These are phyloP conservation scores for Panicum miliaceum DNA, from an alignment of 176 grass and related monocot species.

Conservation along the genomic window DNA sequence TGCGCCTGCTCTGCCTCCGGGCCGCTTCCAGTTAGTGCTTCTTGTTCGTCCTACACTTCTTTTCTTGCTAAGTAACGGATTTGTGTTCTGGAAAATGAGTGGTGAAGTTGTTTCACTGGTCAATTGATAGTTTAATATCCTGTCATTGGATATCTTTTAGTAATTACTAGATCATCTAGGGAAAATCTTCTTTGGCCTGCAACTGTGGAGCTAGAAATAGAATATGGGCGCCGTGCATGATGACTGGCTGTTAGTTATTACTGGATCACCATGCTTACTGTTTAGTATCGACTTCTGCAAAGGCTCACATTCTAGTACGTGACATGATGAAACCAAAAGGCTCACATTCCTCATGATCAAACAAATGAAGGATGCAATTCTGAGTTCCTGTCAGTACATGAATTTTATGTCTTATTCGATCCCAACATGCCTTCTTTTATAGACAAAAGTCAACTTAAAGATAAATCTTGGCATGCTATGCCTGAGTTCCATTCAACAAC, in stretches of 20 bases:
- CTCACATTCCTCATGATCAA: slow-evolving; percentile 33
- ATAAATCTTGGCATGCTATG: not conserved
- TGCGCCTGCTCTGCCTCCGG: slow-evolving; percentile 74
- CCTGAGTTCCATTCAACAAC: not conserved
- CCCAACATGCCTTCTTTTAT: not conserved
- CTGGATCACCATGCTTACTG: slow-evolving; percentile 1
- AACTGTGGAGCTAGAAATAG: not conserved
- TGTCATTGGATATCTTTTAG: not conserved
- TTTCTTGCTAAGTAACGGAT: not conserved
- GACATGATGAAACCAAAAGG: not conserved
- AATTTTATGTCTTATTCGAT: slow-evolving; percentile 15
- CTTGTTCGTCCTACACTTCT: not conserved
- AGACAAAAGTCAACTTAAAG: not conserved
- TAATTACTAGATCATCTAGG: not conserved
- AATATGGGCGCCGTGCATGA: no score
- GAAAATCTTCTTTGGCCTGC: not conserved
- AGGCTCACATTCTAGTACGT: slow-evolving; percentile 16
- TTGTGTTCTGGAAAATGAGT: slow-evolving; percentile 1
- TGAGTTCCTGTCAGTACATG: not conserved
- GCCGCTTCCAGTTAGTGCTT: slow-evolving; percentile 76
- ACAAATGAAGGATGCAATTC: not conserved
- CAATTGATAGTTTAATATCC: not conserved
- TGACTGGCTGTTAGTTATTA: not conserved
- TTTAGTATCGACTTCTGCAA: not conserved
- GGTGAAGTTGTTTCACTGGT: not conserved